A percentile compares a stretch with the other conserved stretches of the same genome.
Conservation (phyloP, 1,284 basidiomycete species). For the Xerocomus nothofagi region DNA sequence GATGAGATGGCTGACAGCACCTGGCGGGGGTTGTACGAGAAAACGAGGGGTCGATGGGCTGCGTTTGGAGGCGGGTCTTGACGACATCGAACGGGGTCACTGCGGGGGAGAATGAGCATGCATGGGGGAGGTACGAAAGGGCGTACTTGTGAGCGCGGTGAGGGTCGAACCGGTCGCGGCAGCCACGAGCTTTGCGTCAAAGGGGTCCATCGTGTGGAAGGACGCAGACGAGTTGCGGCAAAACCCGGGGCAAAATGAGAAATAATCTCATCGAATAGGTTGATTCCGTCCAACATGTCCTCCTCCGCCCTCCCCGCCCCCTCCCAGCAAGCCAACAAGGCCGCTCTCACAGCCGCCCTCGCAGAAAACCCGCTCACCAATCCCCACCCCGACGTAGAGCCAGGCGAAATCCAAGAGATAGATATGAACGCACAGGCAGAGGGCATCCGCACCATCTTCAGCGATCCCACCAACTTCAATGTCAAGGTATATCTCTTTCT, state of each 20-base stretch:
- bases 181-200: constrained; percentile 78
- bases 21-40: constrained; percentile 49
- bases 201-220: constrained; percentile 68
- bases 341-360: constrained; percentile 69
- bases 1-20: constrained; percentile 68
- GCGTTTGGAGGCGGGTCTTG: constrained; percentile 90
- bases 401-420: constrained; percentile 76
- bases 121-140: background rate
- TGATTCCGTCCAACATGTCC: constrained; percentile 22
- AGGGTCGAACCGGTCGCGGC: constrained; percentile 79
- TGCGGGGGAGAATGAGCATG: constrained; percentile 33
- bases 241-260: constrained; percentile 19
- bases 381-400: constrained; percentile 44
- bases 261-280: constrained; percentile 1
- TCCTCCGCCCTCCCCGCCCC: constrained; percentile 47
- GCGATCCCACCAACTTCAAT: constrained; percentile 86
- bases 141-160: constrained; percentile 79
- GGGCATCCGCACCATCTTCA: constrained; percentile 86
- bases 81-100: constrained; percentile 96
- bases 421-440: constrained; percentile 83
- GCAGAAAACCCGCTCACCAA: constrained; percentile 50
- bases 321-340: constrained; percentile 71
- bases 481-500: constrained; percentile 66
- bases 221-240: constrained; percentile 19
- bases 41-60: constrained; percentile 56